A percentile compares a stretch with the other conserved stretches of the same genome.
Evolutionary conservation across 83 land plant species (phyloP).

Genomic region (Isoetes engelmannii): DNA sequence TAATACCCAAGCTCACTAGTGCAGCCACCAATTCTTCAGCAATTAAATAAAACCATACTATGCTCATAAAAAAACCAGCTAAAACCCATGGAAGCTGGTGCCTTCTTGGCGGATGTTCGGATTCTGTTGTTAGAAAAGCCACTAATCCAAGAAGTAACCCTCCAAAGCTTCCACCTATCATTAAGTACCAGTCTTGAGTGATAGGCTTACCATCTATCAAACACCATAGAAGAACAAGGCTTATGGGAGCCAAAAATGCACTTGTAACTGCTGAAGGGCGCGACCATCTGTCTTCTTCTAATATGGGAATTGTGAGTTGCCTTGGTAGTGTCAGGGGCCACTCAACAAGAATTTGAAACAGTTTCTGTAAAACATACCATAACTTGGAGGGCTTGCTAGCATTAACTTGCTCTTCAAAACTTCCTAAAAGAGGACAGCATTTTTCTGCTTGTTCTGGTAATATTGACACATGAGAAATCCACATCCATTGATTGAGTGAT

Average conservation of each 20-base stretch:
- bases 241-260: conserved; percentile 57
- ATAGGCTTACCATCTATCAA: conserved; percentile 22
- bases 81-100: conserved; percentile 63
- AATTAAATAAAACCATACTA: conserved; percentile 73
- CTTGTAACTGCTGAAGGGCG: conserved; percentile 51
- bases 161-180: conserved; percentile 23
- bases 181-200: conserved; percentile 7
- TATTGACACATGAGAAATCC: conserved; percentile 74
- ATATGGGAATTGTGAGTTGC: conserved; percentile 61
- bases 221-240: conserved; percentile 50
- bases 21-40: conserved; percentile 77
- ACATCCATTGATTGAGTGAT: conserved; percentile 77
- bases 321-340: conserved; percentile 71
- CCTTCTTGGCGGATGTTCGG: conserved; percentile 54
- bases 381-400: conserved; percentile 13
- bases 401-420: conserved; percentile 39
- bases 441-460: conserved; percentile 16
- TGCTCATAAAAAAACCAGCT: conserved; percentile 79
- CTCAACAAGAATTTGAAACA: conserved; percentile 31
- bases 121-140: conserved; percentile 43
- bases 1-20: conserved; percentile 52
- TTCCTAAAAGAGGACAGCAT: conserved; percentile 41
- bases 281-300: conserved; percentile 71
- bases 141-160: conserved; percentile 43
- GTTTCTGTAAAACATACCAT: conserved; percentile 14